These are phyloP conservation scores for Populus davidiana DNA, from an alignment of 345 rosid species.

Conservation along the genomic window DNA sequence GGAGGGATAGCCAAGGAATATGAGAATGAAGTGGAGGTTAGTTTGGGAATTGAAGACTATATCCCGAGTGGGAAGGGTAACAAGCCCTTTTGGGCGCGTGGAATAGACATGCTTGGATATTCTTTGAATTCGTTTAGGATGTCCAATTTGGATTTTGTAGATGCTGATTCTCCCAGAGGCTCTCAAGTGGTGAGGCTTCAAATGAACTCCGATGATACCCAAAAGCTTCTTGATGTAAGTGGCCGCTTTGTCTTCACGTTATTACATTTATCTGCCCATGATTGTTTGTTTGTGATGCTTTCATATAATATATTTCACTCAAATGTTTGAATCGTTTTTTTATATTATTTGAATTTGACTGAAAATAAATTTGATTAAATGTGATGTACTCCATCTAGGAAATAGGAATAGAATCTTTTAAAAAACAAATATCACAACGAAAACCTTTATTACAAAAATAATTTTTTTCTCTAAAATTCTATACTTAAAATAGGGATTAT, in stretches of 20 bases:
- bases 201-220: constrained; percentile 48
- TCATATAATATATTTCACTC: too few relatives aligned
- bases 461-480: too few relatives aligned
- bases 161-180: constrained; percentile 36
- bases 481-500: too few relatives aligned
- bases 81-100: constrained; percentile 86
- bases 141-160: constrained; percentile 56
- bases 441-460: too few relatives aligned
- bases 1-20: constrained; percentile 15
- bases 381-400: too few relatives aligned
- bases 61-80: constrained; percentile 66
- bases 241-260: not conserved
- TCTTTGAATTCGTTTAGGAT: constrained; percentile 72
- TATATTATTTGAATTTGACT: too few relatives aligned
- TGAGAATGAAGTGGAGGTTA: constrained; percentile 29
- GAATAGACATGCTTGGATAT: constrained; percentile 85
- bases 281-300: not conserved
- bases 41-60: constrained; percentile 61
- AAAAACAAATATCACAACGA: too few relatives aligned
- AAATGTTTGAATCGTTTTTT: too few relatives aligned
- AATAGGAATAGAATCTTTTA: too few relatives aligned
- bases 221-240: constrained; percentile 55
- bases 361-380: too few relatives aligned
- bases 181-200: constrained; percentile 58
- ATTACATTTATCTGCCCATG: not conserved